Evolutionary conservation across 176 grass and related monocot species (phyloP), one percentile per base, ranked within the genome.

Genomic region (Poa pratensis): DNA sequence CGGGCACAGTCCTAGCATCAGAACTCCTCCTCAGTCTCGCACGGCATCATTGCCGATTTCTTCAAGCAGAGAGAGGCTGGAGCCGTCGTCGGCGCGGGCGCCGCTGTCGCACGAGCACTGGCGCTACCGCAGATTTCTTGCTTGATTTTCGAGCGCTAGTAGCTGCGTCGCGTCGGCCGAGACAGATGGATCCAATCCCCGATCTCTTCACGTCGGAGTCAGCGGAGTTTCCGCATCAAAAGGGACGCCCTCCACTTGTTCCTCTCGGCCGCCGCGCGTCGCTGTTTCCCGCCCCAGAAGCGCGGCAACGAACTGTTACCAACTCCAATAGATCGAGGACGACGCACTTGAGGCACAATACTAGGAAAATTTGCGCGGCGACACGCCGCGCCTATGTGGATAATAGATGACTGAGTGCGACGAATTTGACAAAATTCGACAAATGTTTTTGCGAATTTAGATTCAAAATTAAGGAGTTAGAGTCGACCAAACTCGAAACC

Each of bases 201-300:
- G 1, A 28, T 11, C 57, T 5, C 9, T 64, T 73, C 34, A 54
- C 24, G 84, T 20, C 34, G 46, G 51, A 11, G 11, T 75, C 48
- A 7, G 69, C 75, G 32, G 62, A 27, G 82, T 61, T 88, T 22
- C 62, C 86, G 73, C 86, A 74, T 83, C 64, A 83, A 88, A 88
- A 78, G 80, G 0, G 6, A 28, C 78, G 48, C 7, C 30, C 3
- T 27, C 85, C 69, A 42, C 77, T 73, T 62, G 67, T 9, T 20
- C 46, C 48, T 52, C 72, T 75, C 11, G 50, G 14, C 26, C 27
- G 37, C 23, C 39, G 57, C 85, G 57, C 65, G 30, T 3, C 37
- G 8, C 51, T 32, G 78, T 69, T 62, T 4, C 72, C 6, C 11
- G 73, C 15, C 73, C 62, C 28, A 23, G 24, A 54, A 50, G 26